phyloP scores from a whole-genome alignment of 2,329 filamentous ascomycete genomes.

The Microdochium trichocladiopsis region DNA sequence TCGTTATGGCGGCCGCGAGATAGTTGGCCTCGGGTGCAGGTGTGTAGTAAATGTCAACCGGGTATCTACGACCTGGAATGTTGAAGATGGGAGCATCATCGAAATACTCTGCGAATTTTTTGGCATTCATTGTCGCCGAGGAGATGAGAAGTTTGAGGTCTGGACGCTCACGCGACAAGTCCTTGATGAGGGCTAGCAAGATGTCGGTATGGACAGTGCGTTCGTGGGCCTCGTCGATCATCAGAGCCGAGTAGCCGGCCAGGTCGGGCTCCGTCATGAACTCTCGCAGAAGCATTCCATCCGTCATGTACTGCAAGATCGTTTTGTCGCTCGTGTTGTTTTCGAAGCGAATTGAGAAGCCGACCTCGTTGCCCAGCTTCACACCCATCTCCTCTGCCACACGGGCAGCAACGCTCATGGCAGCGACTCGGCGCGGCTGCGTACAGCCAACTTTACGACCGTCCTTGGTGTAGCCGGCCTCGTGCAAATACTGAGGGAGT shows the following conservation, averaged over 20 bases:
- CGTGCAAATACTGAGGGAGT: conserved; percentile 85
- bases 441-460: conserved; percentile 87
- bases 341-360: conserved; percentile 93
- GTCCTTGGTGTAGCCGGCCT: conserved; percentile 80
- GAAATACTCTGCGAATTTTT: conserved; percentile 88
- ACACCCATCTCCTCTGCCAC: conserved; percentile 91
- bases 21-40: conserved; percentile 92
- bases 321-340: conserved; percentile 89
- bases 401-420: conserved; percentile 95
- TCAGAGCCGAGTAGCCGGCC: conserved; percentile 74
- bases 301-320: conserved; percentile 91
- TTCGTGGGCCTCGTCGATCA: conserved; percentile 98
- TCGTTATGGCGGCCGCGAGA: conserved; percentile 82
- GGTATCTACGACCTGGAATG: conserved; percentile 81
- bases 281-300: conserved; percentile 88
- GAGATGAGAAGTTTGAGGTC: conserved; percentile 89
- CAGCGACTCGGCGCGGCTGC: conserved; percentile 88
- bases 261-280: conserved; percentile 85
- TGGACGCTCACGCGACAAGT: conserved; percentile 73
- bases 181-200: conserved; percentile 78
- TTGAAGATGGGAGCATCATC: conserved; percentile 92
- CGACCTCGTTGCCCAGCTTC: conserved; percentile 85
- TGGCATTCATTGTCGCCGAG: conserved; percentile 88
- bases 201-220: conserved; percentile 89
- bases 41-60: conserved; percentile 88